Base-by-base conservation (phyloP, 106 monocot species). In the Gastrodia elata region DNA sequence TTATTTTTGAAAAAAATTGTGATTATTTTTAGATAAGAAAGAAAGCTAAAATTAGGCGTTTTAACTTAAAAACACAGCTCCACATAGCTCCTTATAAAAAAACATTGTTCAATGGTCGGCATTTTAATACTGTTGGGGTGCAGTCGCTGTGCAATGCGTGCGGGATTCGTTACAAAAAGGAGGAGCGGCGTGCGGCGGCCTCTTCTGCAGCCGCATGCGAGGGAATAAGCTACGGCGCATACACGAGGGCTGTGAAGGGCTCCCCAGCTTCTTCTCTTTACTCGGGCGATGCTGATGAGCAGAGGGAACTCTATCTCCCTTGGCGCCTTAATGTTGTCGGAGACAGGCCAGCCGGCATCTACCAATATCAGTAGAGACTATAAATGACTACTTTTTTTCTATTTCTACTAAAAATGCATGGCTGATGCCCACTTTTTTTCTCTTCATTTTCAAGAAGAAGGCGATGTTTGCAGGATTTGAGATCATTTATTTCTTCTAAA, bases 141-240 rank as follows among this genome's bases (percentile, higher is more conserved):
- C 83, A 97, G 97, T 97, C 97, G 2, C 74, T 97, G 65, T 97
- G 97, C 77, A 97, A 97, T 68, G 97, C 97, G 0, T 97, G 97
- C 37, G 97, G 97, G 22, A 97, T 97, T 41, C 77, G 97, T 3
- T 93, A 88, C 90, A 97, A 97, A 84, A 97, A 97, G 57, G 97
- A 97, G 71, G 93, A 97, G 71, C 32, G 97, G 58, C 73, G 92
- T 2, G 90, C 93, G 0, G 97, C 97, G 2, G 84, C 91, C 2
- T 77, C 93, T 32, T 25, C 85, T 1, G 27, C 81, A 0, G 68
- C 39, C 16, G 15, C 71, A 30, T 16, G 44, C 7, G 41, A 37
- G 5, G 79, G 69, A 18, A 77, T 80, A 59, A 59, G 40, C 20
- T 65, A 64, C 24, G 68, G 24, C 0, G n/a, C n/a, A n/a, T 69